A percentile compares a stretch with the other conserved stretches of the same genome.
Evolutionary conservation across 768 basidiomycete genomes (phyloP).

Genomic region (Dacryopinax spathularia): DNA sequence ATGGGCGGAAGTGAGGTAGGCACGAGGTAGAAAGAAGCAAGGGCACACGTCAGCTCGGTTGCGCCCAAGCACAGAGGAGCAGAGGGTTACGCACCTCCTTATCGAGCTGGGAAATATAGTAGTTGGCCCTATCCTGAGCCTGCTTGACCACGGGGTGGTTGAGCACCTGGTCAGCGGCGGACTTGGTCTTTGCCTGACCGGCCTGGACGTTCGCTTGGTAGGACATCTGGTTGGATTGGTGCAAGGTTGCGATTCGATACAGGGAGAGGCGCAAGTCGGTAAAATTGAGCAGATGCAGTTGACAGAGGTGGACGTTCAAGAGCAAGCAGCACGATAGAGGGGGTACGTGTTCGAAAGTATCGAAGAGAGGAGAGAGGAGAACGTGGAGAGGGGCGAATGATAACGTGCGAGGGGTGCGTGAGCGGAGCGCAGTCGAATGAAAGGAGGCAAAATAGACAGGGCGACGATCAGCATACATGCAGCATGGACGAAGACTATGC

Average conservation of each 20-base stretch:
- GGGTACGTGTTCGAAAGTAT: no score
- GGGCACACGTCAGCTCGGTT: background rate
- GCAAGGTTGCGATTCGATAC: background rate
- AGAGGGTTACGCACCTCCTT: constrained; percentile 76
- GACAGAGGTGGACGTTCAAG: background rate
- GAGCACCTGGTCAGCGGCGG: constrained; percentile 67
- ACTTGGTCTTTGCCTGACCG: constrained; percentile 37
- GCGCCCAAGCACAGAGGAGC: background rate
- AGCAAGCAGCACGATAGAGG: background rate
- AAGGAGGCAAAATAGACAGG: background rate
- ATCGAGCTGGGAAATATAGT: constrained; percentile 82
- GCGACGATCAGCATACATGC: background rate
- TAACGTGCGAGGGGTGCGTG: no score
- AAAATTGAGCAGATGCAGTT: background rate
- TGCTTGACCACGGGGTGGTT: constrained; percentile 78
- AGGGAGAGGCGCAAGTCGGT: background rate
- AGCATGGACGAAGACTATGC: no score
- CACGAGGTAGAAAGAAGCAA: constrained; percentile 23
- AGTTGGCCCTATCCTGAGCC: constrained; percentile 65
- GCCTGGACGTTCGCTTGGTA: constrained; percentile 6
- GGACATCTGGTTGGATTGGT: no score
- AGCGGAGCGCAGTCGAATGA: background rate
- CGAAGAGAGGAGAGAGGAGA: background rate
- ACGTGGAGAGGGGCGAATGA: constrained; percentile 3
- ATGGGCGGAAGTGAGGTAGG: constrained; percentile 31